phyloP scores from a whole-genome alignment of 805 yeast species.

The Naumovozyma dairenensis region DNA sequence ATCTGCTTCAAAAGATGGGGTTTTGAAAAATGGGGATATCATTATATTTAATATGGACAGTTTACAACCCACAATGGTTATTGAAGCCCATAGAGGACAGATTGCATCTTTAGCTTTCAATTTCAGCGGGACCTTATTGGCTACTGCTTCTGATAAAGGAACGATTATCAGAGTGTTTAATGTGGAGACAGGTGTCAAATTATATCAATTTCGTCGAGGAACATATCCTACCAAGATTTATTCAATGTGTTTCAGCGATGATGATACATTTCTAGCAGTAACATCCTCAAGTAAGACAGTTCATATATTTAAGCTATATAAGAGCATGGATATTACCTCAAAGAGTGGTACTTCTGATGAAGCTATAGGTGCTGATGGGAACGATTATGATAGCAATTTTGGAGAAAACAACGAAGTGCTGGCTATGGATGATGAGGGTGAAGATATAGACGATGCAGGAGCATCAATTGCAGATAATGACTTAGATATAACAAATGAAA shows the following conservation, averaged over 20 bases:
- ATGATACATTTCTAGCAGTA: conserved; percentile 64
- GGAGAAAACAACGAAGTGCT: conserved; percentile 17
- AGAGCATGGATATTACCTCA: conserved; percentile 1
- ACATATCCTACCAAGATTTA: conserved; percentile 73
- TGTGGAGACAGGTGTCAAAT: conserved; percentile 46
- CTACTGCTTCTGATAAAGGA: conserved; percentile 70
- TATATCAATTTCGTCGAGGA: conserved; percentile 63
- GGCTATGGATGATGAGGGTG: neutral
- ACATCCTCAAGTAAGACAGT: conserved; percentile 83
- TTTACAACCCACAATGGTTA: conserved; percentile 53
- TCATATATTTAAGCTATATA: conserved; percentile 66
- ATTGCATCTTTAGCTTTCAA: conserved; percentile 54
- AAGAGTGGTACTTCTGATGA: too few relatives aligned
- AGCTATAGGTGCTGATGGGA: too few relatives aligned
- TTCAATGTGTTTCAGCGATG: conserved; percentile 62
- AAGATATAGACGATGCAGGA: conserved; percentile 9
- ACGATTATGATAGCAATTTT: conserved; percentile 33
- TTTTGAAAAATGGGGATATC: conserved; percentile 47
- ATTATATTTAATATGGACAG: conserved; percentile 53
- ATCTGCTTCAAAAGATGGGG: neutral
- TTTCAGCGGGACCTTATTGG: conserved; percentile 53
- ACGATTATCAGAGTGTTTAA: conserved; percentile 64
- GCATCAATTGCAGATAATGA: neutral
- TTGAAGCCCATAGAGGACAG: conserved; percentile 65
- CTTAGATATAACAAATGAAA: neutral